These are phyloP conservation scores for Moesziomyces parantarcticus DNA, from an alignment of 1,284 basidiomycete species.

Conservation along the genomic window DNA sequence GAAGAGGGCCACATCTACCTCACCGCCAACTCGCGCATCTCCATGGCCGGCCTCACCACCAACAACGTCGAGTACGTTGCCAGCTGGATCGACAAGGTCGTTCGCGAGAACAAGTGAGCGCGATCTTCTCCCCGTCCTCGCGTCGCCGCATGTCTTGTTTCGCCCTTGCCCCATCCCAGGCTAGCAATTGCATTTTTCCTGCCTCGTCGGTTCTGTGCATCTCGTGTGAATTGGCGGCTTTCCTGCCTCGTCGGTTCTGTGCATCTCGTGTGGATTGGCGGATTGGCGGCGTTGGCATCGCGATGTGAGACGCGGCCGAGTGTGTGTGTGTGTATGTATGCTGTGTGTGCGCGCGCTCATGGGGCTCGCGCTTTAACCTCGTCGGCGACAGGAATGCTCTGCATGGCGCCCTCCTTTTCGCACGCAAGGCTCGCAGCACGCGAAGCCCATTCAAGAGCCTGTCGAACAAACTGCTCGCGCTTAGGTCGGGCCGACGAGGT, in stretches of 20 bases:
- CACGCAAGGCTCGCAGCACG: conserved; percentile 62
- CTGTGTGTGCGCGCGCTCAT: conserved; percentile 1
- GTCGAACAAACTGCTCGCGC: conserved; percentile 15
- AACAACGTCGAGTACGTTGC: conserved; percentile 72
- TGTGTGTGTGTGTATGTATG: not conserved
- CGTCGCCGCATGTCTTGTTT: not conserved
- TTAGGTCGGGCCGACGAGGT: conserved; percentile 14
- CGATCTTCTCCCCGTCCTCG: not conserved
- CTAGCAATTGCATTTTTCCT: conserved; percentile 19
- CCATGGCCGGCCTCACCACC: conserved; percentile 89
- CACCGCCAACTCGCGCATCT: conserved; percentile 85
- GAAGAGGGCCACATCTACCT: conserved; percentile 88
- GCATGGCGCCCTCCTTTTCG: conserved; percentile 63
- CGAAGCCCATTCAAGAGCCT: conserved; percentile 45
- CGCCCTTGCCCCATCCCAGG: not conserved
- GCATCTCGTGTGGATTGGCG: too few species aligned
- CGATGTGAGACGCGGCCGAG: not conserved
- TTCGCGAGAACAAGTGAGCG: conserved; percentile 51
- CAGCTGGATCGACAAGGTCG: conserved; percentile 64
- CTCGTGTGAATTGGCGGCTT: too few species aligned
- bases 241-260: too few species aligned
- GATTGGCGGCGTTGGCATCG: not conserved
- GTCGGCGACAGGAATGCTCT: conserved; percentile 56
- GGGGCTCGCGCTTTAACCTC: conserved; percentile 45
- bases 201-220: too few species aligned